phyloP scores from a whole-genome alignment of 768 basidiomycete species.

The Lactarius trivialis region DNA sequence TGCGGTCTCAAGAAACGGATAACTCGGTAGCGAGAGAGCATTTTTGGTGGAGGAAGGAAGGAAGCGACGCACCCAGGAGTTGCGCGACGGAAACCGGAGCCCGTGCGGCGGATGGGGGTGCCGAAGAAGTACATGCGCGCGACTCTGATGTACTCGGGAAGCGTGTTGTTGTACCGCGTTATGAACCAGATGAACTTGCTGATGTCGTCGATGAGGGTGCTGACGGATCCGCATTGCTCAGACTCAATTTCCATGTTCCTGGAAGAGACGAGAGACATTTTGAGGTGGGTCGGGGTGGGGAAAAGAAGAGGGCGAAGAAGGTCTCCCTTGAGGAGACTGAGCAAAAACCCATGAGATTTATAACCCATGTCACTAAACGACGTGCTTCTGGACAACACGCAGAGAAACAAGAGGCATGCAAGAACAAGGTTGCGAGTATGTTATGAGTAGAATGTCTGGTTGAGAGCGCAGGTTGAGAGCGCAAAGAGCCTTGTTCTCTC shows the following conservation, averaged over 20 bases:
- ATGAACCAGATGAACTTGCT: constrained; percentile 8
- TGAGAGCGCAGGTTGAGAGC: background rate
- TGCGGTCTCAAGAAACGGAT: background rate
- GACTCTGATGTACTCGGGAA: constrained; percentile 14
- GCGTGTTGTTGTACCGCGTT: constrained; percentile 4
- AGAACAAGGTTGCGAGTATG: constrained; percentile 7
- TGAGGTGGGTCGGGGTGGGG: background rate
- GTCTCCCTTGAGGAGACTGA: background rate
- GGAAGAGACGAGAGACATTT: background rate
- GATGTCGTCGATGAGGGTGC: background rate
- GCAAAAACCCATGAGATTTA: background rate
- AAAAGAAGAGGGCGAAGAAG: background rate
- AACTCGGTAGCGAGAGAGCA: too few species aligned
- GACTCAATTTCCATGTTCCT: background rate
- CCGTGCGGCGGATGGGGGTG: constrained; percentile 19
- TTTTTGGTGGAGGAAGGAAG: background rate
- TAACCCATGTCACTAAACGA: background rate
- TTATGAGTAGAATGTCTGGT: background rate
- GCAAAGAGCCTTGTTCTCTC: background rate
- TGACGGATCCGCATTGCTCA: background rate
- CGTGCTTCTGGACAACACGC: background rate
- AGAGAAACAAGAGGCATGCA: background rate
- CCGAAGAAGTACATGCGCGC: constrained; percentile 19
- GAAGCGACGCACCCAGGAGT: constrained; percentile 16
- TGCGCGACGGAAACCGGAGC: background rate